Evolutionary conservation across 495 filamentous ascomycete genomes (phyloP).

Genomic region (Xylaria sp.): DNA sequence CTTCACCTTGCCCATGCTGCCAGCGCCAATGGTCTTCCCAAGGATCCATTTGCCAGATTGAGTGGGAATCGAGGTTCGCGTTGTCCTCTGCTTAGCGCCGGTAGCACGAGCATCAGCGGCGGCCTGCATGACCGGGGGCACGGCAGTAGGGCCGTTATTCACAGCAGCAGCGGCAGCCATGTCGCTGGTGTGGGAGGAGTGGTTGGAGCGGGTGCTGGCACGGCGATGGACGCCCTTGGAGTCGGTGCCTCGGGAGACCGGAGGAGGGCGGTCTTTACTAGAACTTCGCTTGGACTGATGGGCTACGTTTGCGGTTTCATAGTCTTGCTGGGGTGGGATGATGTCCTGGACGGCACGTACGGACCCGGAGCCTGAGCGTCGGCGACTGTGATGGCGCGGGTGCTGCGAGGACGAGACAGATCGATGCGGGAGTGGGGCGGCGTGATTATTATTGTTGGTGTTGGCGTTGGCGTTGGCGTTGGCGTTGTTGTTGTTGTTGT

Average conservation of each 20-base stretch:
- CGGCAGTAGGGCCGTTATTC: constrained; percentile 55
- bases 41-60: constrained; percentile 88
- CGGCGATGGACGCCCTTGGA: constrained; percentile 53
- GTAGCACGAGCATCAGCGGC: constrained; percentile 53
- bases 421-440: constrained; percentile 38
- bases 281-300: constrained; percentile 49
- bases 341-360: constrained; percentile 47
- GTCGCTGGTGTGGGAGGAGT: constrained; percentile 45
- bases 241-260: constrained; percentile 47
- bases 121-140: constrained; percentile 49
- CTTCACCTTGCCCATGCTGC: constrained; percentile 97
- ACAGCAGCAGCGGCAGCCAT: constrained; percentile 59
- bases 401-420: constrained; percentile 41
- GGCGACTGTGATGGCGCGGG: constrained; percentile 41
- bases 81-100: constrained; percentile 59
- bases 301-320: constrained; percentile 52
- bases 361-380: constrained; percentile 41
- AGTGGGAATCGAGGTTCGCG: constrained; percentile 83
- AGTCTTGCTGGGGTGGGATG: constrained; percentile 45
- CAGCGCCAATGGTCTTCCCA: constrained; percentile 96
- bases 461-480: constrained; percentile 1
- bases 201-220: constrained; percentile 45
- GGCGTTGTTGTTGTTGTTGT: constrained; percentile 21
- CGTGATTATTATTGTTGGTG: constrained; percentile 10
- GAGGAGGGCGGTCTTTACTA: constrained; percentile 48